A percentile compares a stretch with the other conserved stretches of the same genome.
phyloP scores from a whole-genome alignment of 2,329 filamentous ascomycete species.

The Calonectria pseudoturangicola region DNA sequence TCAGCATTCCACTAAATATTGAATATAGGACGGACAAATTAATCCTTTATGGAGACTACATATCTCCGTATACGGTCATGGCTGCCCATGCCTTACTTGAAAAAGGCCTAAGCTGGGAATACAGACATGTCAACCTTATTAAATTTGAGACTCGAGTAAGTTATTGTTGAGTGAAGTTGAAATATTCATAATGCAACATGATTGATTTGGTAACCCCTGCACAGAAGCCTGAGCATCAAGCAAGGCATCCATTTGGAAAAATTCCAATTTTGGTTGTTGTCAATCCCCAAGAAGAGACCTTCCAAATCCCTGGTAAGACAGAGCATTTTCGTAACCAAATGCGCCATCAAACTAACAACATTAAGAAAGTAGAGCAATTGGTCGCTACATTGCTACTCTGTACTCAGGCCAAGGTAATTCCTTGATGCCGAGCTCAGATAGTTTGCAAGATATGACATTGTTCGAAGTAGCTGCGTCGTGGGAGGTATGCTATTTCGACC shows the following conservation, averaged over 20 bases:
- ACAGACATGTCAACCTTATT: not conserved
- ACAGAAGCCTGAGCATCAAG: not conserved
- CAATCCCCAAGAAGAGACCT: not conserved
- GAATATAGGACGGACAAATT: not conserved
- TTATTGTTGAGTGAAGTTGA: no score
- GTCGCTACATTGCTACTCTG: not conserved
- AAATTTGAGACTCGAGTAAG: constrained; percentile 8
- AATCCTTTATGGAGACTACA: not conserved
- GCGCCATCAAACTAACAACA: not conserved
- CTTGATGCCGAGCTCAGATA: not conserved
- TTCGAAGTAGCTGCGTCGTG: not conserved
- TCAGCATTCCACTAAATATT: not conserved
- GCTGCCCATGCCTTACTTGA: not conserved
- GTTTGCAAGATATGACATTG: not conserved
- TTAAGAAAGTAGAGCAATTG: constrained; percentile 7
- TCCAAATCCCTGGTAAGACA: not conserved
- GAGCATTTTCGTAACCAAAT: no score
- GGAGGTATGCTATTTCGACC: constrained; percentile 5
- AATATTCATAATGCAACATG: not conserved
- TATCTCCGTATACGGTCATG: not conserved
- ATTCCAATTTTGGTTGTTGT: not conserved
- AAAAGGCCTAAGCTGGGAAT: not conserved
- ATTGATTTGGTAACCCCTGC: no score
- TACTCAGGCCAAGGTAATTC: not conserved
- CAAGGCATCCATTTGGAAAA: not conserved